A percentile compares a stretch with the other conserved stretches of the same genome.
Conservation (phyloP, 371 early-diverging fungal species). For the Mucor saturninus region DNA sequence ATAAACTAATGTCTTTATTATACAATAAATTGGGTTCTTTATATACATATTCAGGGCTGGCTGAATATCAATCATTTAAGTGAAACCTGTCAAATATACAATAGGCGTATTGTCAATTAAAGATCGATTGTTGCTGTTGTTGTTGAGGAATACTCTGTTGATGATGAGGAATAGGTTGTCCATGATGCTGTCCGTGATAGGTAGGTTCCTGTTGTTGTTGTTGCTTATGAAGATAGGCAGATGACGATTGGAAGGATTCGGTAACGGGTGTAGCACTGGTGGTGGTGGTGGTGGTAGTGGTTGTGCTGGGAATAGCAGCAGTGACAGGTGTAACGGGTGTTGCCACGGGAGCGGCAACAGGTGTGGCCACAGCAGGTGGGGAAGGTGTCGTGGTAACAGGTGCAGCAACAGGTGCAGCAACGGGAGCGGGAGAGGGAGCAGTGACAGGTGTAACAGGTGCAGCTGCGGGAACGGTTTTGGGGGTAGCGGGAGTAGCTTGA, state of each 20-base stretch:
- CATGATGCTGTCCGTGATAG: constrained; percentile 19
- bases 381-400: background rate
- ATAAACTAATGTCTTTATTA: too few species aligned
- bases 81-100: too few species aligned
- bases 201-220: constrained; percentile 30
- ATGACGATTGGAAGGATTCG: constrained; percentile 13
- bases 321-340: constrained; percentile 7
- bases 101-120: too few species aligned
- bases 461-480: constrained; percentile 15
- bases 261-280: constrained; percentile 5
- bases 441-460: constrained; percentile 20
- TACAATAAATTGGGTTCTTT: too few species aligned
- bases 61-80: too few species aligned
- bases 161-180: constrained; percentile 11
- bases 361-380: background rate
- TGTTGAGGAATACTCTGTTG: constrained; percentile 33
- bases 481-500: constrained; percentile 16
- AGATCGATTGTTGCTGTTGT: constrained; percentile 33
- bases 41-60: too few species aligned
- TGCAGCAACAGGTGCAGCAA: constrained; percentile 3
- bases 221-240: constrained; percentile 25
- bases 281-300: constrained; percentile 15
- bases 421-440: constrained; percentile 8
- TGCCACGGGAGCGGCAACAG: background rate
- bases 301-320: constrained; percentile 16